Base-by-base conservation (phyloP, 2,329 filamentous ascomycete genomes). In the Botryosphaeria dothidea region DNA sequence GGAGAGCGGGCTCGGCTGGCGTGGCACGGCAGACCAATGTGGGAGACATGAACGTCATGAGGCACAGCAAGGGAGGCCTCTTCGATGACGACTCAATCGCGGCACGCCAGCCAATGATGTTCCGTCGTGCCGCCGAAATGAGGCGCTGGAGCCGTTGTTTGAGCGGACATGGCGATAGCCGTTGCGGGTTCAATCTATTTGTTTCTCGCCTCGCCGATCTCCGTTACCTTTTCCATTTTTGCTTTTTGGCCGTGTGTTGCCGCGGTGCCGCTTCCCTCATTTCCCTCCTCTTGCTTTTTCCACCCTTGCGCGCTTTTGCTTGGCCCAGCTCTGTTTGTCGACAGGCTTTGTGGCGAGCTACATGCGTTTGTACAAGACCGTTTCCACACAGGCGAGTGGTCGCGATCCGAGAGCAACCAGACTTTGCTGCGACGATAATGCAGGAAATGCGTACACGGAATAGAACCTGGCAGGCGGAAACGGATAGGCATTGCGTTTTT, bases 171-270 rank as follows among this genome's bases (percentile, higher is more conserved):
- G 56, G 19, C 46, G 56, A 60, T 60, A 34, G 41, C 56, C 56
- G 41, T 60, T 60, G 56, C 38, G 21, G 41, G n/a, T n/a, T 60
- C 34, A n/a, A 51, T 51, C 45, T 13, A 27, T 51, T 11, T 62
- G 45, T 21, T 38, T 61, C 41, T 34, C 56, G 25, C 23, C 23
- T 19, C 23, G 8, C 36, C 36, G 38, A 43, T 4, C 4, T 31
- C 34, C 19, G 9, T 34, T 36, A 13, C 2, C 19, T 36, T 34
- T 36, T 5, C 11, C 15, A 34, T 62, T 27, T 21, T 27, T 51
- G 34, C 48, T 38, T 29, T 29, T 58, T 17, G 4, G 13, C 25
- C 5, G 8, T 31, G 3, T 23, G 56, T 29, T 29, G 8, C 25
- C 52, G 7, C 7, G n/a, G 13, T 19, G 27, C 52, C 49, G 6